Evolutionary conservation across 179 eudicot species (phyloP), one percentile per base, ranked within the genome.

Genomic region (Silene noctiflora): DNA sequence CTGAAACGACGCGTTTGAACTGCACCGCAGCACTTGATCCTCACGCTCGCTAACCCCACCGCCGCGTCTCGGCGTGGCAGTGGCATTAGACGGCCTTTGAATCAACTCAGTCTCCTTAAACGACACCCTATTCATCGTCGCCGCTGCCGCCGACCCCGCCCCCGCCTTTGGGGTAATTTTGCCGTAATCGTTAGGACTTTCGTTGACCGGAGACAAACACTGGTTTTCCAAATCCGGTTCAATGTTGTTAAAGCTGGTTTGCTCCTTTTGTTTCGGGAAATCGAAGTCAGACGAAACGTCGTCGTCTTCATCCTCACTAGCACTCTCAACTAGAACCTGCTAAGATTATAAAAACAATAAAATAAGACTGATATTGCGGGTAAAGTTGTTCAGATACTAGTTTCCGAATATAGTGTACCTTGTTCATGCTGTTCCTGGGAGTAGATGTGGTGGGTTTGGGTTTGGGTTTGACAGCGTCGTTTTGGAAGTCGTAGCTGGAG

Each of bases 1-100:
- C 35, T 31, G 35, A 62, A 90, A 86, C 60, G 93, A 90, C 6
- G 80, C 71, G 82, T 80, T 87, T n/a, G 85, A 79, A 39, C 88
- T 75, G 68, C 93, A 89, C 68, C 76, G 72, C 46, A 90, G 33
- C 29, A 89, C 88, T 74, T 86, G 89, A 1, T 86, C 87, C 13
- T 75, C 84, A 19, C 76, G 67, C 7, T 48, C 75, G 4, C 35
- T 31, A 31, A 31, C 35, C 35, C 35, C 35, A 27, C 29, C 29
- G 35, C 35, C 35, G 35, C 4, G 3, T 31, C 35, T 31, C 35
- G 35, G 35, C 3, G 35, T 31, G 3, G 4, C 35, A 4, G 35
- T 31, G 3, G 35, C 35, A 4, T 31, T 31, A 31, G 35, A 31
- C 35, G 35, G 35, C 3, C 35, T 31, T 6, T 78, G 87, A 2